Percentiles rank a stretch among this genome's conserved stretches.
Evolutionary conservation across 1,284 basidiomycete genomes (phyloP).

Genomic region (Cryptococcus wingfieldii): DNA sequence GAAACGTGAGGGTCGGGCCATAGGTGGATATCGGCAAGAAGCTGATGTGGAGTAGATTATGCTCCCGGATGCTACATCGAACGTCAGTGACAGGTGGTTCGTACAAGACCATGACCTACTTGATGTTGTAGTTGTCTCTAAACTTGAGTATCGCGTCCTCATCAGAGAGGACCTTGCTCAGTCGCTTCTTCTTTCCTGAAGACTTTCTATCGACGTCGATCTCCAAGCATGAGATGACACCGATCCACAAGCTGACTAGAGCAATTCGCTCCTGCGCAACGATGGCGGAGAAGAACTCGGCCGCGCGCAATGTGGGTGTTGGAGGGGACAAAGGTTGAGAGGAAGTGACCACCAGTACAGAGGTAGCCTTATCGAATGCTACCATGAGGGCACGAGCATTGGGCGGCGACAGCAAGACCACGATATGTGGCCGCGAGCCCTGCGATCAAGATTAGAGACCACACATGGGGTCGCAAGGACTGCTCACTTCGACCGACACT

Average conservation of each 20-base stretch:
- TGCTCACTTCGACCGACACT: constrained; percentile 31
- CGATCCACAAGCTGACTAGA: constrained; percentile 44
- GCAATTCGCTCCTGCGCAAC: constrained; percentile 28
- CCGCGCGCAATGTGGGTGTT: constrained; percentile 34
- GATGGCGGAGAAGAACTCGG: constrained; percentile 45
- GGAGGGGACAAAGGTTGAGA: constrained; percentile 31
- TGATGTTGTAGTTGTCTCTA: constrained; percentile 43
- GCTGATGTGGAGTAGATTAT: constrained; percentile 66
- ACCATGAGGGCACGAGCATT: constrained; percentile 41
- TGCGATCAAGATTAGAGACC: constrained; percentile 7
- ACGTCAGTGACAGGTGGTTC: not conserved
- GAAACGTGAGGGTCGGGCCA: constrained; percentile 61
- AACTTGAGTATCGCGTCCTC: constrained; percentile 29
- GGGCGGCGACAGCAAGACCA: constrained; percentile 42
- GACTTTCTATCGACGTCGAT: constrained; percentile 40
- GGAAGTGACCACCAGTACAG: constrained; percentile 31
- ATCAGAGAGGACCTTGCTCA: constrained; percentile 10
- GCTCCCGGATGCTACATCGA: constrained; percentile 60
- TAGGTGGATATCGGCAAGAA: constrained; percentile 56
- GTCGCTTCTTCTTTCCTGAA: constrained; percentile 26
- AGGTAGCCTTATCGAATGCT: constrained; percentile 18
- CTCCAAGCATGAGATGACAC: constrained; percentile 43
- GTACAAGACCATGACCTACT: constrained; percentile 29
- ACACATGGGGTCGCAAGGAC: not conserved
- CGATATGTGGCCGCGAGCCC: constrained; percentile 39